Percentiles rank a stretch among this genome's conserved stretches.
phyloP scores from a whole-genome alignment of 1,284 basidiomycete genomes.

The Puccinia novopanici region DNA sequence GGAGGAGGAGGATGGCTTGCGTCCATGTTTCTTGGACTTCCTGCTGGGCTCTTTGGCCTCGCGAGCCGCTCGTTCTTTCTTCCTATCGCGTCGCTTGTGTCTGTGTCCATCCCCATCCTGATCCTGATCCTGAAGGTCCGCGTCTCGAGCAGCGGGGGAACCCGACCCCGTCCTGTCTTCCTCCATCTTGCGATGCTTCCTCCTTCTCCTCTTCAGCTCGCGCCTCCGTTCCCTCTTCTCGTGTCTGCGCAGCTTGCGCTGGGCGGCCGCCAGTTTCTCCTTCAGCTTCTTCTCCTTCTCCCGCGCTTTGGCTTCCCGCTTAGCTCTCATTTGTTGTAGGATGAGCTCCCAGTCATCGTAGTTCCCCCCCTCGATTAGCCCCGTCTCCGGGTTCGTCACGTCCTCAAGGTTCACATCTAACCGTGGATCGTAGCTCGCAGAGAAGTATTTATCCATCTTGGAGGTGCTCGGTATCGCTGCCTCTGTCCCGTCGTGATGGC shows the following conservation, averaged over 20 bases:
- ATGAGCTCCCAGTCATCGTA: slow-evolving; percentile 52
- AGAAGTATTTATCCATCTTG: slow-evolving; percentile 57
- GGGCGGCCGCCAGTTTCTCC: background rate
- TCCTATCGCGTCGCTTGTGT: background rate
- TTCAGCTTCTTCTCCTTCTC: slow-evolving; percentile 22
- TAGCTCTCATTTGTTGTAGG: slow-evolving; percentile 30
- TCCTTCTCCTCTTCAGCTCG: background rate
- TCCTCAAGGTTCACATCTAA: slow-evolving; percentile 49
- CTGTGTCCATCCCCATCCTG: background rate
- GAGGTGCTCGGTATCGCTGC: slow-evolving; percentile 38
- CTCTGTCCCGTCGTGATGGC: background rate
- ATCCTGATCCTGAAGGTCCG: background rate
- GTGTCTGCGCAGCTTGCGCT: background rate
- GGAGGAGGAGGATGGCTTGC: slow-evolving; percentile 1
- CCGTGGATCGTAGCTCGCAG: slow-evolving; percentile 52
- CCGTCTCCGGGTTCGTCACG: slow-evolving; percentile 35
- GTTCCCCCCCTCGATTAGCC: slow-evolving; percentile 42
- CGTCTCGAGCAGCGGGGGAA: background rate
- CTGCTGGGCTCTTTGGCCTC: background rate
- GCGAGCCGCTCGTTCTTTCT: background rate
- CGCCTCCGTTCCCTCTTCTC: slow-evolving; percentile 26
- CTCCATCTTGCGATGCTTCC: background rate
- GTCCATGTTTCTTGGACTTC: background rate
- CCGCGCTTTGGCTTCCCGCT: slow-evolving; percentile 26
- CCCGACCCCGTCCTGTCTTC: background rate